Evolutionary conservation across 2,329 filamentous ascomycete genomes (phyloP), one percentile per base, ranked within the genome.

Genomic region (Leptosphaerulina australis): DNA sequence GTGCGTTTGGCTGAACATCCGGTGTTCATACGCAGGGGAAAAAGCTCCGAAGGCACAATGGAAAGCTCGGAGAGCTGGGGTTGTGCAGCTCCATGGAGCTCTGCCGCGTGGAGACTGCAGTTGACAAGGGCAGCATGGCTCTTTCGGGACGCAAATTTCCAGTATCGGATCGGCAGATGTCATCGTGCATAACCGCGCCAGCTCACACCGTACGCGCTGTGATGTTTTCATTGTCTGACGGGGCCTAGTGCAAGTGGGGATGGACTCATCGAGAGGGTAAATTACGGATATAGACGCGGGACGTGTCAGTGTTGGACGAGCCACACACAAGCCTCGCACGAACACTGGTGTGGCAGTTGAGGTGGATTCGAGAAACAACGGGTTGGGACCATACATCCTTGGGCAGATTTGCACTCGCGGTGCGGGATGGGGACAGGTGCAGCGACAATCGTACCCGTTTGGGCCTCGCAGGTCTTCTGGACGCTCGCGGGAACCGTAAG

Each of bases 391-490:
- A 26, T 44, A 44, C 44, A 59, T 40, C 35, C 58, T 50, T 51
- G 55, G 60, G 44, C 37, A 38, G 52, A 56, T 52, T 50, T 51
- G 56, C 50, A 60, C 31, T 61, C 44, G 41, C 36, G 53, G 38
- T 47, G 59, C 58, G 63, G 63, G 58, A 59, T 62, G 57, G 57
- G 58, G 59, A 61, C 53, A 58, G 58, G 45, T 66, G 66, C 64
- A 67, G 63, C 61, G 68, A 65, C 64, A 66, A 71, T 71, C 68
- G 50, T 60, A 48, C 52, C 64, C 28, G 28, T 64, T 69, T 52
- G 60, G 59, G 66, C 37, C 15, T n/a, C 40, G 24, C 26, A 45
- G 48, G 56, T 55, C 59, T 62, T 67, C 64, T 61, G 57, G 63
- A 63, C 50, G 55, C 49, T 58, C 56, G 59, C 49, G 50, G 50